Evolutionary conservation across 495 filamentous ascomycete species (phyloP), one percentile per base, ranked within the genome.

Genomic region (Coniosporium apollinis): DNA sequence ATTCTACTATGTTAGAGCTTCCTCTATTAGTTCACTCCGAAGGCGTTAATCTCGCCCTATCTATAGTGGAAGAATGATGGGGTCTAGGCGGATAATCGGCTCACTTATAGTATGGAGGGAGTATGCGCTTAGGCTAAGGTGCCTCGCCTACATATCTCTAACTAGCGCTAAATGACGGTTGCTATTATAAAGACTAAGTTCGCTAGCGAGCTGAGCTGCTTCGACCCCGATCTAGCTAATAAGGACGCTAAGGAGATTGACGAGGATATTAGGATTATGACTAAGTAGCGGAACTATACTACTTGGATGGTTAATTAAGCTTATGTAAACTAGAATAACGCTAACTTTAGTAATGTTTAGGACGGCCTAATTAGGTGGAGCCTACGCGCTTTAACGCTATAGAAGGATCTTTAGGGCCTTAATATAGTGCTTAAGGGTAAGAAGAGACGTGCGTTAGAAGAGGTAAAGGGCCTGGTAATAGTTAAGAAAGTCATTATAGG

Each of bases 151-250:
- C 36, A 32, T 21, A 21, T 38, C 36, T 38, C 36, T 29, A 38
- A 38, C 19, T 38, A 29, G 36, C 26, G 36, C 10, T 29, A 38
- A 15, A 32, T 32, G 36, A 38, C 36, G 7, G 36, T 32, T n/a
- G 36, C 36, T 6, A 38, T 38, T 19, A 29, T 32, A 13, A 38
- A 38, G 14, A 38, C 28, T 19, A 38, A 38, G 19, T 38, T 38
- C 28, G 36, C 36, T 8, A 32, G 17, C 28, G 28, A 32, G n/a
- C 30, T 38, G 28, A 19, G 17, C 9, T 21, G 17, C 36, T 38
- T 38, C 26, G 36, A 38, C n/a, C n/a, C n/a, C n/a, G n/a, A n/a
- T n/a, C n/a, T n/a, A 19, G 36, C 17, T 3, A 19, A 18, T 14
- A 29, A 19, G 2, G 36, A 32, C 17, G 36, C 30, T 29, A 18